Percentiles rank a stretch among this genome's conserved stretches.
Conservation (phyloP, 345 rosid genomes). For the Gossypium sturtianum region DNA sequence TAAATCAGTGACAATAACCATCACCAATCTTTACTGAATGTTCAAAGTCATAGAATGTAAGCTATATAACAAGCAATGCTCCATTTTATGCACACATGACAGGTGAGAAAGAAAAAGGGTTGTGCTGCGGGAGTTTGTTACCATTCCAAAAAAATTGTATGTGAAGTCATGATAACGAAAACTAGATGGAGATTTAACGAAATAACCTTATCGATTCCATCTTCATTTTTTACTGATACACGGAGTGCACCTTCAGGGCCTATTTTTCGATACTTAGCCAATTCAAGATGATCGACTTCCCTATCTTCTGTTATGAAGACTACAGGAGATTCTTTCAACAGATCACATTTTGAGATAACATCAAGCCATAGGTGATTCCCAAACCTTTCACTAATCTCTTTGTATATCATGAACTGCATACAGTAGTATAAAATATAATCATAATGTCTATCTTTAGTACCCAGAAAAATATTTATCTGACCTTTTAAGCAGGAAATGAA, state of each 20-base stretch:
- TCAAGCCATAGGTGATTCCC: conserved; percentile 72
- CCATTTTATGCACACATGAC: neutral
- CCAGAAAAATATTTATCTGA: neutral
- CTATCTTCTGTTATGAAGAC: conserved; percentile 51
- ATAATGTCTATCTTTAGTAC: neutral
- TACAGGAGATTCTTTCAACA: conserved; percentile 54
- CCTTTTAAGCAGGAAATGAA: neutral
- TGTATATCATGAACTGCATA: conserved; percentile 70
- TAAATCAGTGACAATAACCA: conserved; percentile 2
- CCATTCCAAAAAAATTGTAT: neutral
- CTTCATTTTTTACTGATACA: conserved; percentile 64
- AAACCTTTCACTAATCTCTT: conserved; percentile 72
- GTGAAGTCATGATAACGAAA: neutral
- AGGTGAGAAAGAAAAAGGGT: neutral
- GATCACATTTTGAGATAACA: conserved; percentile 82
- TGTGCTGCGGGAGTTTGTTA: neutral
- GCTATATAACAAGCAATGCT: neutral
- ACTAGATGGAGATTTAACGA: neutral
- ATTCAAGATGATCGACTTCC: conserved; percentile 39
- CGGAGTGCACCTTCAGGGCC: conserved; percentile 69
- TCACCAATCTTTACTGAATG: neutral
- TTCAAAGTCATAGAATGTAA: neutral
- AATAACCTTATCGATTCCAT: conserved; percentile 64
- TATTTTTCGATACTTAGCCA: conserved; percentile 46
- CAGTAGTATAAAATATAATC: neutral